A percentile compares a stretch with the other conserved stretches of the same genome.
These are phyloP conservation scores for Linum trigynum DNA, from an alignment of 345 rosid species.

Conservation along the genomic window DNA sequence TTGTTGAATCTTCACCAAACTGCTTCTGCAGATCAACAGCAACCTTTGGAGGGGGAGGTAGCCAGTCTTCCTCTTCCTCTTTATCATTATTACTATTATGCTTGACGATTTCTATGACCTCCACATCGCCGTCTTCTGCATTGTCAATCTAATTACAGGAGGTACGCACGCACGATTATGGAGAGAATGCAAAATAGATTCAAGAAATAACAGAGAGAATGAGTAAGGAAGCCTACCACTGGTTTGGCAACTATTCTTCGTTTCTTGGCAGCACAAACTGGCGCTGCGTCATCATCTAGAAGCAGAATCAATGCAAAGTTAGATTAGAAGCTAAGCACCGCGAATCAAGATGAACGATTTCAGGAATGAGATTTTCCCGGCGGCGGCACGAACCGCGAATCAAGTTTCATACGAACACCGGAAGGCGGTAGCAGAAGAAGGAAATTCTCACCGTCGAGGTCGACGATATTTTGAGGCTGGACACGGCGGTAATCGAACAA, in stretches of 20 bases:
- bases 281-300: constrained; percentile 21
- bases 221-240: constrained; percentile 15
- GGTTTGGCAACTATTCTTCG: constrained; percentile 15
- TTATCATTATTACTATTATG: constrained; percentile 7
- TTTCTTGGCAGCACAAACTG: constrained; percentile 8
- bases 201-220: not conserved
- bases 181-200: not conserved
- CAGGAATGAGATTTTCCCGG: not conserved
- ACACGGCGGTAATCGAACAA: constrained; percentile 69
- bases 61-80: constrained; percentile 57
- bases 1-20: constrained; percentile 44
- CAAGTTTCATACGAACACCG: not conserved
- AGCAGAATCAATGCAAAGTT: not conserved
- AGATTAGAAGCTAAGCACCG: not conserved
- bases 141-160: constrained; percentile 17
- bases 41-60: constrained; percentile 56
- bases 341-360: not conserved
- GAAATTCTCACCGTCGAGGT: constrained; percentile 36
- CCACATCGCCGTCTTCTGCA: constrained; percentile 24
- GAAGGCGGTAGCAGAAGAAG: not conserved
- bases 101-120: constrained; percentile 26
- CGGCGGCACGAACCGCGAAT: not conserved
- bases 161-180: not conserved
- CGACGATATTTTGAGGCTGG: constrained; percentile 40
- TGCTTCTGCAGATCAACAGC: constrained; percentile 14